Evolutionary conservation across 352 stramenopile genomes (phyloP).

Genomic region (Globisporangium camurandrum): DNA sequence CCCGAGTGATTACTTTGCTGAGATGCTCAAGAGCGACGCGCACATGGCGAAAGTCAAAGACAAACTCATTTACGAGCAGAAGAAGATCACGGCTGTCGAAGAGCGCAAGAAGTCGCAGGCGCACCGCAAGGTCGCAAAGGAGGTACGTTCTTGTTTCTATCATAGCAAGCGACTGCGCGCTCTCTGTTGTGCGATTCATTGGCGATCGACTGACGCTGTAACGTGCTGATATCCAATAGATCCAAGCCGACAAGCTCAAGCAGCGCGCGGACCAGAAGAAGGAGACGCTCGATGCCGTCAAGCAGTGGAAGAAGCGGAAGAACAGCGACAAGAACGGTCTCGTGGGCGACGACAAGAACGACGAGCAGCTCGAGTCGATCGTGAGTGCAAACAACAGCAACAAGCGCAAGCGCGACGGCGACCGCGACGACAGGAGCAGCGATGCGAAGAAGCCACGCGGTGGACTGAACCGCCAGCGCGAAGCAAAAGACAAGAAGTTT

Average conservation of each 20-base stretch:
- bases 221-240: constrained; percentile 8
- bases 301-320: constrained; percentile 87
- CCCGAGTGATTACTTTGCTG: constrained; percentile 96
- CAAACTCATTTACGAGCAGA: constrained; percentile 98
- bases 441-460: constrained; percentile 58
- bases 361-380: constrained; percentile 58
- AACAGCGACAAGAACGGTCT: constrained; percentile 54
- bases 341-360: constrained; percentile 52
- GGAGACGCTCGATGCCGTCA: constrained; percentile 79
- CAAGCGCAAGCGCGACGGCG: constrained; percentile 35
- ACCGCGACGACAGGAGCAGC: constrained; percentile 11
- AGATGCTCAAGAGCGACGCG: constrained; percentile 98
- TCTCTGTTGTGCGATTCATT: neutral
- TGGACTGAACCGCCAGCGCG: constrained; percentile 61
- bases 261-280: constrained; percentile 82
- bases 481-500: constrained; percentile 77
- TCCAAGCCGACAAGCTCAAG: constrained; percentile 80
- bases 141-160: constrained; percentile 39
- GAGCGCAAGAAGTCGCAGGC: constrained; percentile 96
- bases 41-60: constrained; percentile 97
- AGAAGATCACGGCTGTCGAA: constrained; percentile 98
- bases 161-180: neutral
- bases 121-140: constrained; percentile 95
- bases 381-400: constrained; percentile 34
- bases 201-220: neutral